Evolutionary conservation across 108 stramenopile genomes (phyloP).

Genomic region (Seminavis robusta): DNA sequence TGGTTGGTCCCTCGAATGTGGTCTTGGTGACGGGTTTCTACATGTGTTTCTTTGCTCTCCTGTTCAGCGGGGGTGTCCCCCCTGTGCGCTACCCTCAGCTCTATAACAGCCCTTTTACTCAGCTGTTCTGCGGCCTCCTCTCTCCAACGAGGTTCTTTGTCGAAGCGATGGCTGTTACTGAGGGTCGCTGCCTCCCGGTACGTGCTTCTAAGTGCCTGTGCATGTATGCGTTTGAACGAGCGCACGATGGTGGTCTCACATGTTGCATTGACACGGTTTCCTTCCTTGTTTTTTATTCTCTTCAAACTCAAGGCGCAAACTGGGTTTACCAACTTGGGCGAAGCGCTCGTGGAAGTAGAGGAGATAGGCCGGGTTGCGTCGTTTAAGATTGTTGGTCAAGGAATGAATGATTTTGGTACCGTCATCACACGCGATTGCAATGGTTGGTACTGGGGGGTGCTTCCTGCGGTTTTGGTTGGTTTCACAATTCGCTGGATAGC

Average conservation of each 20-base stretch:
- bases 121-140: slow-evolving; percentile 24
- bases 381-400: too few relatives aligned
- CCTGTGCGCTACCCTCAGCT: slow-evolving; percentile 19
- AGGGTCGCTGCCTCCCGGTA: too few relatives aligned
- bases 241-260: too few relatives aligned
- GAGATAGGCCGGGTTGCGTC: too few relatives aligned
- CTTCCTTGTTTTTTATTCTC: too few relatives aligned
- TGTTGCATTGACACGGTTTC: too few relatives aligned
- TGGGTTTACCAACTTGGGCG: too few relatives aligned
- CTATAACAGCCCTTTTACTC: slow-evolving; percentile 11
- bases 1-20: slow-evolving; percentile 29
- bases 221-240: too few relatives aligned
- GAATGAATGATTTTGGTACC: too few relatives aligned
- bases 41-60: slow-evolving; percentile 33
- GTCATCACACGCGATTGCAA: slow-evolving; percentile 12
- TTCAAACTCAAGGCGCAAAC: too few relatives aligned
- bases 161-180: slow-evolving; percentile 27
- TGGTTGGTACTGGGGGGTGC: slow-evolving; percentile 38
- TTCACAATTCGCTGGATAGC: slow-evolving; percentile 28
- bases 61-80: slow-evolving; percentile 31
- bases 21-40: slow-evolving; percentile 26
- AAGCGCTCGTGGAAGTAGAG: too few relatives aligned
- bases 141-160: slow-evolving; percentile 36
- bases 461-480: slow-evolving; percentile 31
- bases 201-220: too few relatives aligned